These are phyloP conservation scores for Pichia sp. DNA, from an alignment of 1,139 yeast species.

Conservation along the genomic window DNA sequence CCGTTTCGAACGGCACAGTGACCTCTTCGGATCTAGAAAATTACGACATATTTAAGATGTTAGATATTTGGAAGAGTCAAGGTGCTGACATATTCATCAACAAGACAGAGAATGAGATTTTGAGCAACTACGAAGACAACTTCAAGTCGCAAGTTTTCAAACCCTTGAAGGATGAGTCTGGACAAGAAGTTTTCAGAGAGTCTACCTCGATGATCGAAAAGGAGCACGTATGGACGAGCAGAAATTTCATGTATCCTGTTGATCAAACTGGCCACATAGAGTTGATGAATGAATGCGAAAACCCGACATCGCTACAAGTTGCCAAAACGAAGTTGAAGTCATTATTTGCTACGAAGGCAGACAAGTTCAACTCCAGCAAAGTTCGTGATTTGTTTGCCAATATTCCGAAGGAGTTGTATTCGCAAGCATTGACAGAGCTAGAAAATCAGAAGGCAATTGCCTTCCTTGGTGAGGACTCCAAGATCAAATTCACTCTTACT, in stretches of 20 bases:
- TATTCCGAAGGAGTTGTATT: constrained; percentile 43
- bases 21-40: constrained; percentile 43
- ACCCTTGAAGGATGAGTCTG: constrained; percentile 29
- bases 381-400: constrained; percentile 43
- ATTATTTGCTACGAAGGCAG: constrained; percentile 54
- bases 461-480: constrained; percentile 44
- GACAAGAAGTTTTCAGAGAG: constrained; percentile 39
- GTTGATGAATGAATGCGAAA: constrained; percentile 23
- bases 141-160: constrained; percentile 26
- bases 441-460: constrained; percentile 53
- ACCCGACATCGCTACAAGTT: constrained; percentile 31
- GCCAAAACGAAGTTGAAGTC: constrained; percentile 48
- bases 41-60: constrained; percentile 46
- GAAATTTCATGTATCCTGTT: constrained; percentile 38
- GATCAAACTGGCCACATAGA: constrained; percentile 15
- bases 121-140: constrained; percentile 34
- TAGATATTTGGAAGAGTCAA: constrained; percentile 55
- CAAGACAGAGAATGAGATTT: constrained; percentile 25
- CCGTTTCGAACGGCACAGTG: constrained; percentile 49
- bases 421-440: constrained; percentile 49
- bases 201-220: constrained; percentile 51
- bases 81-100: constrained; percentile 35
- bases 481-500: constrained; percentile 52
- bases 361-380: constrained; percentile 42
- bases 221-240: constrained; percentile 41